Percentiles rank a stretch among this genome's conserved stretches.
phyloP scores from a whole-genome alignment of 768 basidiomycete genomes.

The Pleurotus cornucopiae region DNA sequence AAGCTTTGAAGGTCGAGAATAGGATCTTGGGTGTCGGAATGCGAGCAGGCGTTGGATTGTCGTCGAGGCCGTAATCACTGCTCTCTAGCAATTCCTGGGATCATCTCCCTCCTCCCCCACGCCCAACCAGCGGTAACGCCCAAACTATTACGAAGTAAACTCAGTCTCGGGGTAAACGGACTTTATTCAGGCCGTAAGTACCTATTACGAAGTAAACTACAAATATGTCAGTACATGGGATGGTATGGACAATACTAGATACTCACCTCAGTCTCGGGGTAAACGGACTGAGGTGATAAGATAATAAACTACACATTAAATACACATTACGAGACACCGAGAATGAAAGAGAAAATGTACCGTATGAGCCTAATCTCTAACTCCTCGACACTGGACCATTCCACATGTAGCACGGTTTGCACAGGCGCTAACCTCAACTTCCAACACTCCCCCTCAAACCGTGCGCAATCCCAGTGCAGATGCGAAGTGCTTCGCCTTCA shows the following conservation, averaged over 20 bases:
- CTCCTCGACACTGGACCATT: neutral
- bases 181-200: neutral
- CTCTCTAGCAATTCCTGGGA: too few species aligned
- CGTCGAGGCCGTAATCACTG: too few species aligned
- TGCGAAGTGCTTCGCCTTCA: slow-evolving; percentile 12
- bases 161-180: neutral
- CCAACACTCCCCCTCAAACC: slow-evolving; percentile 7
- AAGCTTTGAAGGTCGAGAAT: too few species aligned
- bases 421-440: neutral
- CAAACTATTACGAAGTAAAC: neutral
- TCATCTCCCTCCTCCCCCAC: too few species aligned
- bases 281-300: neutral
- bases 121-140: too few species aligned
- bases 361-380: neutral
- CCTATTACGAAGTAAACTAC: neutral
- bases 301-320: neutral
- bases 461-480: neutral
- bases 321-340: neutral
- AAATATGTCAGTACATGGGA: neutral
- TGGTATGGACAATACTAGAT: neutral
- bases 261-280: neutral
- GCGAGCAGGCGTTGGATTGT: too few species aligned
- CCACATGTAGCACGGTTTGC: neutral
- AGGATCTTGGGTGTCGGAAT: too few species aligned
- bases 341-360: neutral